Evolutionary conservation across 1,284 basidiomycete species (phyloP), one percentile per base, ranked within the genome.

Genomic region (Puccinia coronata): DNA sequence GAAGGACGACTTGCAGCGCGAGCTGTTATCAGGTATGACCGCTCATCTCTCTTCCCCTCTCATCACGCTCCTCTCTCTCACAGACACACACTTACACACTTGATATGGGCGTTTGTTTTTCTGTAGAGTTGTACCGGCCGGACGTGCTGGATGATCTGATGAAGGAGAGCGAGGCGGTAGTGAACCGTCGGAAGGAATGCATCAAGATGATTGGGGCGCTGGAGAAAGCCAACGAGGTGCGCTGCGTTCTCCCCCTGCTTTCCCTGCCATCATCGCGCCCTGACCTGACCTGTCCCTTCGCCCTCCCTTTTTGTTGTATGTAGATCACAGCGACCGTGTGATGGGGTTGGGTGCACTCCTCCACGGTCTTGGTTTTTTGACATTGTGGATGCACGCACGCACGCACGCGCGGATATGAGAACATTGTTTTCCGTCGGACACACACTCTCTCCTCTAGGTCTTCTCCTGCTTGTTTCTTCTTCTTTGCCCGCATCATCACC

Each of bases 1-100:
- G 83, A 98, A 98, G 88, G 95, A 98, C 87, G 91, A 93, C 86
- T 88, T 97, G 83, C 95, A 97, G 87, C 90, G 91, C 83, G 94
- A 96, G 87, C 89, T 97, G 65, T 87, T 97, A 80, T 74, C 80
- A 43, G 79, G 79, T 80, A 16, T 5, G 39, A n/a, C n/a, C n/a
- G n/a, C n/a, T n/a, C n/a, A n/a, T n/a, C n/a, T n/a, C n/a, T 43
- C 65, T 49, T n/a, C 25, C 28, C 49, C 1, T 20, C 11, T 69
- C 14, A 57, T 41, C 25, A 11, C 11, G 34, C 31, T n/a, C n/a
- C n/a, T n/a, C n/a, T n/a, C 12, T 53, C 61, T 49, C 9, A 2
- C 2, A 9, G 25, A 36, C n/a, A n/a, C 11, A n/a, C 2, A 67
- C 9, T 28, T 9, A 57, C 18, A 23, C 5, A 28, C 18, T 49